phyloP scores from a whole-genome alignment of 2,329 filamentous ascomycete genomes.

The Ramichloridium luteum region DNA sequence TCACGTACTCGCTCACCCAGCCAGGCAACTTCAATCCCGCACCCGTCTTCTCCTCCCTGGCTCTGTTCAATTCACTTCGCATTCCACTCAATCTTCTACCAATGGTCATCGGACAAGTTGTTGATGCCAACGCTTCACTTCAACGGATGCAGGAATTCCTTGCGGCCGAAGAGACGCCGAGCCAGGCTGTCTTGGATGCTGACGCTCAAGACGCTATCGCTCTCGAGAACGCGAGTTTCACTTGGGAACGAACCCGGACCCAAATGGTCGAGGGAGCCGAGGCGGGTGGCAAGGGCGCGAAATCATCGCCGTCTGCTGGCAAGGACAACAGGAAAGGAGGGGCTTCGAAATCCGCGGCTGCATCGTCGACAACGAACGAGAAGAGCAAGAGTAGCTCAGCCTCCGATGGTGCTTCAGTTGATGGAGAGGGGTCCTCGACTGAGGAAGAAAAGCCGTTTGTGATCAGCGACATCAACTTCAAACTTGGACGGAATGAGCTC shows the following conservation, averaged over 20 bases:
- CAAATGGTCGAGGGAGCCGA: constrained; percentile 29
- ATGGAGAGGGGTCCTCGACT: constrained; percentile 37
- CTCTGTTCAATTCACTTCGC: constrained; percentile 82
- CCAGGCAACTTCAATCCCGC: constrained; percentile 60
- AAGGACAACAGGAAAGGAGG: constrained; percentile 27
- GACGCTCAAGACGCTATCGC: constrained; percentile 49
- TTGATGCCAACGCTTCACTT: constrained; percentile 78
- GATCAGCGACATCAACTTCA: constrained; percentile 54
- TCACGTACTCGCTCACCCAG: constrained; percentile 56
- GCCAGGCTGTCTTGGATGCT: constrained; percentile 50
- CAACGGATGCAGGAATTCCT: constrained; percentile 81
- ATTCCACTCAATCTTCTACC: constrained; percentile 84
- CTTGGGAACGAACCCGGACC: constrained; percentile 65
- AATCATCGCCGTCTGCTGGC: constrained; percentile 10
- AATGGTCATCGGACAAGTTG: constrained; percentile 74
- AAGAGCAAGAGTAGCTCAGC: constrained; percentile 39
- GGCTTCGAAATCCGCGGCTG: constrained; percentile 9
- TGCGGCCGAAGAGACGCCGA: constrained; percentile 69
- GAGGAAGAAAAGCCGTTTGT: constrained; percentile 55
- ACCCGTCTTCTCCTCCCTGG: constrained; percentile 80
- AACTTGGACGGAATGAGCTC: constrained; percentile 61
- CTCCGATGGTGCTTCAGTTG: constrained; percentile 26
- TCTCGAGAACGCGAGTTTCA: constrained; percentile 63
- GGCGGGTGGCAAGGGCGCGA: constrained; percentile 17
- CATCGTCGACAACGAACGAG: constrained; percentile 28